Base-by-base conservation (phyloP, 305 asterid genomes). In the Rubia balearica region DNA sequence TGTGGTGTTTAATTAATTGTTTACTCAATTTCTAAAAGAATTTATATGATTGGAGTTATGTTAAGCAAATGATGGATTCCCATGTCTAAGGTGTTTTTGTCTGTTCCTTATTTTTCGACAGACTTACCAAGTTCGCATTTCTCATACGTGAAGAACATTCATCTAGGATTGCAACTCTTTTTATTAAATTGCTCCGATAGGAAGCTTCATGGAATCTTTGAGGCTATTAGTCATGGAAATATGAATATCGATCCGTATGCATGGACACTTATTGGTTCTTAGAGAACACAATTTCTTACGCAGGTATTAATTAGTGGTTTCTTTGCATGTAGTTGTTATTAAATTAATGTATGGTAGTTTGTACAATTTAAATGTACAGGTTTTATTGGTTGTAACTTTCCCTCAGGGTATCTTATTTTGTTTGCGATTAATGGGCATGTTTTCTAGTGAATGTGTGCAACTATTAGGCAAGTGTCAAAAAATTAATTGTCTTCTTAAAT, bases 201-300 rank as follows among this genome's bases (percentile, higher is more conserved):
- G 78, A 86, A 76, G 76, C 89, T 92, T 74, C 70, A 86, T 77
- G 98, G 97, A 22, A 83, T 89, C 73, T 92, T 77, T 73, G 96
- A 90, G 87, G 97, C 97, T 70, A 95, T 87, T 72, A 80, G 97
- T 83, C 30, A 80, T 49, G 98, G 96, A 30, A 82, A 79, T 77
- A 77, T 89, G 88, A 79, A 83, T 74, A 84, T 89, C 21, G 80
- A 90, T 85, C 78, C 88, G 67, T 93, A 89, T 86, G 98, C 90
- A 67, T 89, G 97, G 97, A 86, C 97, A 21, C 70, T 71, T 24
- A 87, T 78, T 85, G 98, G 97, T 67, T 81, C 88, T 70, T 84
- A 83, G 6, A 81, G 81, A 81, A 89, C 98, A 67, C 73, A 16
- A 60, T 87, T 66, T 79, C 94, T 96, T 57, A 92, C 98, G 60